Evolutionary conservation across 192 early-diverging fungal genomes (phyloP), one percentile per base, ranked within the genome.

Genomic region (Dissophora ornata): DNA sequence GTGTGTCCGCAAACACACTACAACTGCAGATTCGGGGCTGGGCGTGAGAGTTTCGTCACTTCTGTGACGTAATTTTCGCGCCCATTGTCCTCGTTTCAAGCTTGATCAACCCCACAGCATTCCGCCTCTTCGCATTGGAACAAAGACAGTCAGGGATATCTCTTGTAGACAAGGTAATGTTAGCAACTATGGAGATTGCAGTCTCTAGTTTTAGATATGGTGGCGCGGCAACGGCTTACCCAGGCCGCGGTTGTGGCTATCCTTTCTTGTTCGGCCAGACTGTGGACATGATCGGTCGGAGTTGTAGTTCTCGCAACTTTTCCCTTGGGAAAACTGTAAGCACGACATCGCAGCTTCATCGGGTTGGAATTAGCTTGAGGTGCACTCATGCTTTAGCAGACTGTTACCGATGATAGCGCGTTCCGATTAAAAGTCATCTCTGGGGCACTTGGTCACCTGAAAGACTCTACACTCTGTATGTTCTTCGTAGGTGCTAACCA

Each of bases 281-380:
- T 45, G 44, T 45, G 44, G 44, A 45, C 12, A 45, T 45, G 44
- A 45, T n/a, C 44, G 44, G 44, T 45, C 44, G 44, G n/a, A 45
- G 44, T 45, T 45, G 44, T 45, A 45, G 44, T 45, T 45, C 44
- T 45, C 44, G 44, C 44, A 45, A 45, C 44, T 45, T 45, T 45
- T 45, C 44, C 44, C 44, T 45, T 45, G 44, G 44, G 44, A 45
- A 45, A 45, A 45, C 44, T 45, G 44, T 45, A 45, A 45, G 44
- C 44, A 45, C 44, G 44, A 45, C 44, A 45, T 45, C 44, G 44
- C 44, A 45, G 44, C 44, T 45, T 45, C 44, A 45, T 45, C 44
- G 44, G 44, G 44, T 45, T 45, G 44, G 44, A 45, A 45, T 45
- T 45, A 45, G 44, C 44, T 45, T n/a, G 44, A 45, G 44, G 44